Evolutionary conservation across 495 filamentous ascomycete species (phyloP).

Genomic region (Tuber magnatum): DNA sequence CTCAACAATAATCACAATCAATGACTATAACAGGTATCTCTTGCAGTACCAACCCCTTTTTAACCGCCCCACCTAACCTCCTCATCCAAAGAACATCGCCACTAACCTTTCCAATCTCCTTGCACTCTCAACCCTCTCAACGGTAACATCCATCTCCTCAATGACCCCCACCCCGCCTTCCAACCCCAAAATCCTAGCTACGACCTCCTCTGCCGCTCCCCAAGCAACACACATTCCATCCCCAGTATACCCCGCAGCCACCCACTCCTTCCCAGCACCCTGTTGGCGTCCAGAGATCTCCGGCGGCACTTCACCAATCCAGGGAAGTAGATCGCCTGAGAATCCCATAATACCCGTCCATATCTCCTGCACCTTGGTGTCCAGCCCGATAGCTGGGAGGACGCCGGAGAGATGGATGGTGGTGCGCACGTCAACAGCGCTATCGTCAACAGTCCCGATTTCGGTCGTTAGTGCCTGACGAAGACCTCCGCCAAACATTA

Average conservation of each 20-base stretch:
- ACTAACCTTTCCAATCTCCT: constrained; percentile 24
- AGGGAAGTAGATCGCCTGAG: constrained; percentile 46
- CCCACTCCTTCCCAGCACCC: constrained; percentile 43
- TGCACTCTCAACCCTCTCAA: constrained; percentile 34
- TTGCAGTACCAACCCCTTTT: not conserved
- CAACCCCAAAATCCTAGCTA: constrained; percentile 42
- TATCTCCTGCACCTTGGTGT: constrained; percentile 12
- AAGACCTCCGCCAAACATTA: constrained; percentile 44
- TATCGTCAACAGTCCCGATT: constrained; percentile 43
- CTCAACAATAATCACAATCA: not conserved
- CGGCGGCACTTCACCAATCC: constrained; percentile 45
- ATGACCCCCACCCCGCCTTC: constrained; percentile 42
- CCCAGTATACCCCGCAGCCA: constrained; percentile 47
- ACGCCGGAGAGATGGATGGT: constrained; percentile 36
- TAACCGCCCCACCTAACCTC: not conserved
- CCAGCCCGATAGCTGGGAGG: constrained; percentile 21
- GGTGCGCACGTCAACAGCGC: constrained; percentile 30
- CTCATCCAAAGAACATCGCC: constrained; percentile 10
- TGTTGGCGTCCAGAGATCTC: constrained; percentile 31
- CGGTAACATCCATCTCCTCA: constrained; percentile 29
- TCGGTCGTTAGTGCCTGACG: constrained; percentile 36
- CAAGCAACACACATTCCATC: constrained; percentile 50
- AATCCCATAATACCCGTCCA: constrained; percentile 49
- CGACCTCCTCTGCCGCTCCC: constrained; percentile 45
- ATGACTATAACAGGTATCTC: not conserved